Evolutionary conservation across 148 eudicot genomes (phyloP), one percentile per base, ranked within the genome.

Genomic region (Linanthus parryae): DNA sequence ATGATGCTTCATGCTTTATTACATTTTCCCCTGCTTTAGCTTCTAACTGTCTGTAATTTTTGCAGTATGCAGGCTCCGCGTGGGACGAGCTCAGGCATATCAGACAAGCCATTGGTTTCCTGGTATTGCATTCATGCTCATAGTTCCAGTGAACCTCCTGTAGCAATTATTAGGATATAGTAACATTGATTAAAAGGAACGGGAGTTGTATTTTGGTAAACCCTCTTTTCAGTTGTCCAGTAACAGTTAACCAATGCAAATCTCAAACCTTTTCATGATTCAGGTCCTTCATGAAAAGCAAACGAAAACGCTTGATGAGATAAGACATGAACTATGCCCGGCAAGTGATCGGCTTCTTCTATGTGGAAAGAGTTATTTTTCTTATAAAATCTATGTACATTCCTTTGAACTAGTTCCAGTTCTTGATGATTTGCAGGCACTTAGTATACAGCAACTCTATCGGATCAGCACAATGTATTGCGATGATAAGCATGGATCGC

Each of bases 41-140:
- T 35, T 23, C 73, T 66, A 40, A 68, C 52, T 45, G 12, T 45
- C 45, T 17, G 21, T 31, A 16, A 58, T 45, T 46, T 36, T 69
- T 63, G 15, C 94, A 88, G 96, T 76, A 69, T 72, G 72, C 80
- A 63, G 96, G 96, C 41, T 68, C 82, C 7, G 77, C 94, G 20
- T 88, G 96, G 96, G 94, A 88, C 56, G 94, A 88, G 72, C 86
- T 88, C 47, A 84, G 73, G 80, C 94, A 88, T 69, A 84, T 88
- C 36, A 78, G 90, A 63, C 96, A 88, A 66, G 84, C 94, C 50
- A 84, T 88, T 54, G 94, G 87, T 44, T 88, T 88, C 69, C 65
- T 88, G 96, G 94, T 88, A 84, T 34, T 48, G 30, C 23, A 15
- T 62, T 62, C 49, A 13, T 39, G 22, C 30, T 12, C 19, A 8